Percentiles rank a stretch among this genome's conserved stretches.
Evolutionary conservation across 805 yeast species (phyloP).

Genomic region (Crinitomyces ghanaensis): DNA sequence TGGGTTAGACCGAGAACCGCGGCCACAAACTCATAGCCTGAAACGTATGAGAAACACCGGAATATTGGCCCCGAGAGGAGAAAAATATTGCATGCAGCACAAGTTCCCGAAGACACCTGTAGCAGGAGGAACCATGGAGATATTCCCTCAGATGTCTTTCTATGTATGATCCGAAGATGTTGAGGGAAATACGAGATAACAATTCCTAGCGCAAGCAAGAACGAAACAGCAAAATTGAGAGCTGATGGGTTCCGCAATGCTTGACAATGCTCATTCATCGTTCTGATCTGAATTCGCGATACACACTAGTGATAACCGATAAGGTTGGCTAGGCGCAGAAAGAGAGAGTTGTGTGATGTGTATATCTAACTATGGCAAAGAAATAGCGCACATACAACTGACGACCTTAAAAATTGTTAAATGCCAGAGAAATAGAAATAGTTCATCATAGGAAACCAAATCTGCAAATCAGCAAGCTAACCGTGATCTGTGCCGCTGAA

Average conservation of each 20-base stretch:
- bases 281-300: no score
- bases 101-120: conserved; percentile 58
- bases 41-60: conserved; percentile 38
- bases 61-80: conserved; percentile 51
- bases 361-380: no score
- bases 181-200: conserved; percentile 67
- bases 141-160: conserved; percentile 65
- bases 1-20: conserved; percentile 58
- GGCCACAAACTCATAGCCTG: conserved; percentile 45
- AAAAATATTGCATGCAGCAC: conserved; percentile 55
- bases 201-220: conserved; percentile 53
- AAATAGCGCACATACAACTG: no score
- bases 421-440: no score
- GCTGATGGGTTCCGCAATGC: conserved; percentile 33
- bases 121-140: conserved; percentile 61
- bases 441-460: no score
- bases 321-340: conserved; percentile 1
- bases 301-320: no score
- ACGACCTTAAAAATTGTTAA: no score
- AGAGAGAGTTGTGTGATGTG: no score
- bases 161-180: conserved; percentile 43
- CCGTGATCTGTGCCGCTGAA: no score
- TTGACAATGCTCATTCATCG: no score
- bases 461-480: no score
- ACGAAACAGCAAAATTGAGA: conserved; percentile 38